Conservation (phyloP, 495 filamentous ascomycete genomes). For the Podospora australis region DNA sequence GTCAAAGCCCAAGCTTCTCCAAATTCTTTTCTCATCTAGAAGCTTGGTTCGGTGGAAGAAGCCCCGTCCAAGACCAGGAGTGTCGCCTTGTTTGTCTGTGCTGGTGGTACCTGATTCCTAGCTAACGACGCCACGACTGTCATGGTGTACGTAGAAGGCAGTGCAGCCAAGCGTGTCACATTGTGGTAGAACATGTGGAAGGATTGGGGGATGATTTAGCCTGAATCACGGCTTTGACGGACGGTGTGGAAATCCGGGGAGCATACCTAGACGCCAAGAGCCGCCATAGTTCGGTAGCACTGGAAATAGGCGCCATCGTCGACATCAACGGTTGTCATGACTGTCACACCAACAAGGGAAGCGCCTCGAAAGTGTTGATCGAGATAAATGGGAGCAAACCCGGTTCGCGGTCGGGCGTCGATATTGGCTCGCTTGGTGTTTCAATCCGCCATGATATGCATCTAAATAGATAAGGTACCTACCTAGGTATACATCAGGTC, state of each 20-base stretch:
- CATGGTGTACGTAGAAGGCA: too few relatives aligned
- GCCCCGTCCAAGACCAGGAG: neutral
- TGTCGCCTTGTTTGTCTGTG: too few relatives aligned
- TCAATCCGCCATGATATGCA: too few relatives aligned
- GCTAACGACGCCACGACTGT: too few relatives aligned
- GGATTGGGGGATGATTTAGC: too few relatives aligned
- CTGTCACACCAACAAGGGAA: neutral
- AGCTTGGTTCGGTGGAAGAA: neutral
- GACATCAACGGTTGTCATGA: neutral
- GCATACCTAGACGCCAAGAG: neutral
- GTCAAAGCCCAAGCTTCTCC: neutral
- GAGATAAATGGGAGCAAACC: neutral
- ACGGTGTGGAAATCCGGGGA: too few relatives aligned
- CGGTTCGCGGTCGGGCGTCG: neutral
- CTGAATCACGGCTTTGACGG: conserved; percentile 1
- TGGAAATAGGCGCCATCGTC: neutral
- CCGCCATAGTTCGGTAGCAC: neutral
- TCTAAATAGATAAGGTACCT: too few relatives aligned
- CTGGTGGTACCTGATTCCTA: too few relatives aligned
- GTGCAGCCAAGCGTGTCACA: too few relatives aligned
- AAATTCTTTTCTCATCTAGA: neutral
- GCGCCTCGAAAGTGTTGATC: neutral
- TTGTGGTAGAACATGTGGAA: neutral
- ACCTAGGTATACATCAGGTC: too few relatives aligned
- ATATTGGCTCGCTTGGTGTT: neutral